Base-by-base conservation (phyloP, 306 rosid species). In the Inga oerstediana region DNA sequence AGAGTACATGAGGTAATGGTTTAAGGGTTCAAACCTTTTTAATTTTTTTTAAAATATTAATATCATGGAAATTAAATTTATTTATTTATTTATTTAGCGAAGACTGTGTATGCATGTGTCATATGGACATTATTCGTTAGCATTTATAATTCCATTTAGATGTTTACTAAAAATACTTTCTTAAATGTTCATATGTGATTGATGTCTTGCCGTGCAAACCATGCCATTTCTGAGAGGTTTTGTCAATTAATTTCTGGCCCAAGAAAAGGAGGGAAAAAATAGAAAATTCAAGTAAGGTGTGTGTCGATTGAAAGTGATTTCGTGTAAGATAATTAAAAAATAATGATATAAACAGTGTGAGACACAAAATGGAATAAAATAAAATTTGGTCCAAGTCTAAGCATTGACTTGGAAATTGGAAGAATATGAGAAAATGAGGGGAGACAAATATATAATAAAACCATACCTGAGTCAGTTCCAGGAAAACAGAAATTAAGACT, bases 351-450 rank as follows among this genome's bases (percentile, higher is more conserved):
- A 8, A 20, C 52, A 56, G 30, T 56, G 64, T 20, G 37, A 30
- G 48, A 19, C 11, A 59, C 58, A 59, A 17, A 1, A 27, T 45
- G n/a, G 52, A n/a, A 20, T 5, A 22, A 64, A 52, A 52, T 52
- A 75, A 49, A 19, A 6, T 3, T 30, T 30, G 65, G 84, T 76
- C 85, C 2, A 69, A 77, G 80, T 82, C 77, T 22, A 77, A 69
- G 19, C 8, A 43, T 76, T 76, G 81, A 82, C 81, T 58, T 69
- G 27, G 78, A 58, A 82, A 69, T 69, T 14, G 14, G 58, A 30
- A 16, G 51, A 54, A 7, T 19, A 68, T 7, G 45, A 68, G 78
- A 76, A 69, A 76, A 43, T 54, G 27, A 58, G 58, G 43, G 64
- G 19, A 70, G 44, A 76, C 81, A 39, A 6, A 39, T 39, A 43